A percentile compares a stretch with the other conserved stretches of the same genome.
Evolutionary conservation across 2,329 filamentous ascomycete genomes (phyloP).

Genomic region (Aureobasidium sp.): DNA sequence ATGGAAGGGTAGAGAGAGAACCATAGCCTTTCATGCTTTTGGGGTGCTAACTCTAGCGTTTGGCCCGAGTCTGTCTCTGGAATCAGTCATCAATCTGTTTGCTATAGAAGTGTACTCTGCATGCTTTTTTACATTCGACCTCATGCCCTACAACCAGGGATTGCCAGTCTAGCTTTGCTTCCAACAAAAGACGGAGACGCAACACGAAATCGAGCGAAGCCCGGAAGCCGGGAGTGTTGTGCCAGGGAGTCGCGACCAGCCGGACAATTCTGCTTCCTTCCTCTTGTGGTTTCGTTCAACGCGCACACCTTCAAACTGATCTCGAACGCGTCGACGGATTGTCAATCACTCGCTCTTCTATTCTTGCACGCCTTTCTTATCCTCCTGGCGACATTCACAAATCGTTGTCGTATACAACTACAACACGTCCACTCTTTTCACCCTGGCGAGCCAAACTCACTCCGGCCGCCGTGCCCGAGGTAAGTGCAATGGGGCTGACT

Average conservation of each 20-base stretch:
- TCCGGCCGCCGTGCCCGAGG: conserved; percentile 5
- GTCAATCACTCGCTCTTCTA: not conserved
- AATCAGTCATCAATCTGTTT: not conserved
- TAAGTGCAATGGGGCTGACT: not conserved
- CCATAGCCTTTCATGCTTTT: not conserved
- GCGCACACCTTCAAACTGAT: not conserved
- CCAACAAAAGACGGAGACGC: not conserved
- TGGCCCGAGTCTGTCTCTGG: not conserved
- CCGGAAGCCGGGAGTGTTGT: not conserved
- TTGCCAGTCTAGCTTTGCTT: not conserved
- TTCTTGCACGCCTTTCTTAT: not conserved
- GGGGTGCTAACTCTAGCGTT: not conserved
- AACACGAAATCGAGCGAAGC: not conserved
- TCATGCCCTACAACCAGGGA: not conserved
- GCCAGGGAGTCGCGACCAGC: not conserved
- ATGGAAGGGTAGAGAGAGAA: not conserved
- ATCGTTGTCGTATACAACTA: not conserved
- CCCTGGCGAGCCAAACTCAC: conserved; percentile 4
- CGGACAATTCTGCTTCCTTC: not conserved
- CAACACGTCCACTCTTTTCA: not conserved
- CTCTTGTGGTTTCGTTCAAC: not conserved
- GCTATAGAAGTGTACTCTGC: not conserved
- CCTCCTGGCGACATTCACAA: no score
- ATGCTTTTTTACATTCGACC: not conserved
- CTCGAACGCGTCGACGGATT: not conserved